phyloP scores from a whole-genome alignment of 495 filamentous ascomycete genomes.

The Hypoxylon lenormandii region DNA sequence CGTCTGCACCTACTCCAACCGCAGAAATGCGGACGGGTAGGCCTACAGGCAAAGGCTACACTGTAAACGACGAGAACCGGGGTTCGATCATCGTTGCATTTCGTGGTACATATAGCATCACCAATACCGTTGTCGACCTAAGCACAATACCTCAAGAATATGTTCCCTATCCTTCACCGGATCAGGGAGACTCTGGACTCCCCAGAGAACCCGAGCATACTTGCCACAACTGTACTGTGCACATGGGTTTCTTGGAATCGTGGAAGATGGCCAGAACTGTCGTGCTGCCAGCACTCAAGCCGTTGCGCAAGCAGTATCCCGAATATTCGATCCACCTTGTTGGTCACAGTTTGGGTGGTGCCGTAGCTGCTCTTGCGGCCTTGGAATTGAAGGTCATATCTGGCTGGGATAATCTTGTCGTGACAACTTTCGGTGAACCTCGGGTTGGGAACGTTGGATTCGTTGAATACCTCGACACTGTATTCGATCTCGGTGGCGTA shows the following conservation, averaged over 20 bases:
- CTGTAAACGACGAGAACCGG: constrained; percentile 13
- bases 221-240: constrained; percentile 89
- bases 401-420: constrained; percentile 72
- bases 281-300: constrained; percentile 70
- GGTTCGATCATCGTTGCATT: constrained; percentile 85
- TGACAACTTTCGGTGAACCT: constrained; percentile 96
- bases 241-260: constrained; percentile 85
- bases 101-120: constrained; percentile 90
- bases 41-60: not conserved
- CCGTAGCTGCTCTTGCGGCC: constrained; percentile 86
- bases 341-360: constrained; percentile 92
- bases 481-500: constrained; percentile 66
- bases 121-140: constrained; percentile 89
- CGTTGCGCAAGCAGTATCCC: constrained; percentile 69
- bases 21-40: not conserved
- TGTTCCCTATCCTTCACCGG: constrained; percentile 77
- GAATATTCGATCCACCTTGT: constrained; percentile 79
- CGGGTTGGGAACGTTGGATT: constrained; percentile 81
- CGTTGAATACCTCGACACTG: constrained; percentile 72
- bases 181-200: constrained; percentile 53
- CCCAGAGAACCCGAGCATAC: constrained; percentile 51
- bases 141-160: constrained; percentile 90
- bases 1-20: constrained; percentile 53
- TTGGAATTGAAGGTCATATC: constrained; percentile 69
- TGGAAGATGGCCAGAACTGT: constrained; percentile 78